These are phyloP conservation scores for Metschnikowia baotianmanensis DNA, from an alignment of 805 yeast species.

Conservation along the genomic window DNA sequence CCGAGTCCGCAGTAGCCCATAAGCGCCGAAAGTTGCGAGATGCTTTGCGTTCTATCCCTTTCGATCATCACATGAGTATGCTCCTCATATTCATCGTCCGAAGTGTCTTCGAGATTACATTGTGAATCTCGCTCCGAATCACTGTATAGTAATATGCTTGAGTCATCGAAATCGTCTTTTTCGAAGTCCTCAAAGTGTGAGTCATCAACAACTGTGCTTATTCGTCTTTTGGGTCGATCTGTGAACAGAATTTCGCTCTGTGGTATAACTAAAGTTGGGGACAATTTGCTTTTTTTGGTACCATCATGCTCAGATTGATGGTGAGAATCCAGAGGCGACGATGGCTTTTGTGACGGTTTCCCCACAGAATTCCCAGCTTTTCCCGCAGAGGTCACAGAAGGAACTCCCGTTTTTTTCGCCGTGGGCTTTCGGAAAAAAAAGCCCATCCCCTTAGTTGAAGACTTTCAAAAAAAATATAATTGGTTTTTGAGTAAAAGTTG, in stretches of 20 bases:
- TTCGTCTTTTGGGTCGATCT: constrained; percentile 12
- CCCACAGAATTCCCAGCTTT: background rate
- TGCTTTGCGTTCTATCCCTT: constrained; percentile 18
- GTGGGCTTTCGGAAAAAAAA: constrained; percentile 2
- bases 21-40: constrained; percentile 27
- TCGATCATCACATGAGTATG: constrained; percentile 28
- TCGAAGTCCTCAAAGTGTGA: constrained; percentile 19
- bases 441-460: constrained; percentile 3
- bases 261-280: background rate
- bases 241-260: background rate
- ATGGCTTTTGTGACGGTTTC: background rate
- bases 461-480: background rate
- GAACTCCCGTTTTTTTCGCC: background rate
- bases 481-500: background rate
- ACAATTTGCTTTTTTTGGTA: background rate
- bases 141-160: background rate
- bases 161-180: constrained; percentile 19
- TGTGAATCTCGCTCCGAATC: background rate
- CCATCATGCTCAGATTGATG: too few species aligned
- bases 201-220: constrained; percentile 31
- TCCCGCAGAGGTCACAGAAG: background rate
- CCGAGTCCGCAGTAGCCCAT: constrained; percentile 39
- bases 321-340: background rate
- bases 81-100: constrained; percentile 25
- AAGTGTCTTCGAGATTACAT: constrained; percentile 7